Evolutionary conservation across 208 protist species (phyloP), one percentile per base, ranked within the genome.

Genomic region (Blastocrithidia nonstop): DNA sequence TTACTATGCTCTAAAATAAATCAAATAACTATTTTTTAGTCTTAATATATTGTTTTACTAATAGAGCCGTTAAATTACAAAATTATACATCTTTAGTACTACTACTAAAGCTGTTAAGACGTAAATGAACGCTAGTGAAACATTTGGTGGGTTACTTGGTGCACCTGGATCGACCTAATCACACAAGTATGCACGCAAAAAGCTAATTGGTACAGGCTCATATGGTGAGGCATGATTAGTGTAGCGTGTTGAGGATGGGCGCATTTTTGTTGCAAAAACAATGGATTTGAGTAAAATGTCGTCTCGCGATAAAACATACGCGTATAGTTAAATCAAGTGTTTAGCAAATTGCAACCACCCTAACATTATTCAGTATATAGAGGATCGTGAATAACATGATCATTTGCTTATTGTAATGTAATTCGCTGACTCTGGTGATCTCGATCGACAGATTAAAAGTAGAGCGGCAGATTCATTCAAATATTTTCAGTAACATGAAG

Each of bases 251-350:
- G 47, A 52, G 16, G 77, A 91, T 54, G 54, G 60, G 13, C 53
- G 51, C 7, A 71, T 91, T 36, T 84, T 71, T 51, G 82, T 91
- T 15, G 82, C 82, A 5, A 91, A 91, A 45, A 62, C 66, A 11
- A 85, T 88, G 71, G 56, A 85, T 53, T 65, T 91, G 20, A 57
- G 62, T 33, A 88, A 84, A 49, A 91, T 91, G 82, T 88, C 82
- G 3, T 35, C 58, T 2, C 73, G 78, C 0, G 82, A 91, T 41
- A 72, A 70, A 21, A 62, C 64, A 26, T 91, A 91, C 44, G 82
- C 82, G 0, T 71, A 85, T 39, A 86, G 74, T 50, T 77, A 91
- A 44, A 91, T 91, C 36, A 87, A 85, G 45, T 91, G 82, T 41
- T 50, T 91, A 15, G 71, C 77, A 6, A 83, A 60, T 46, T 81